These are phyloP conservation scores for Starmerella cellae DNA, from an alignment of 805 yeast species.

Conservation along the genomic window DNA sequence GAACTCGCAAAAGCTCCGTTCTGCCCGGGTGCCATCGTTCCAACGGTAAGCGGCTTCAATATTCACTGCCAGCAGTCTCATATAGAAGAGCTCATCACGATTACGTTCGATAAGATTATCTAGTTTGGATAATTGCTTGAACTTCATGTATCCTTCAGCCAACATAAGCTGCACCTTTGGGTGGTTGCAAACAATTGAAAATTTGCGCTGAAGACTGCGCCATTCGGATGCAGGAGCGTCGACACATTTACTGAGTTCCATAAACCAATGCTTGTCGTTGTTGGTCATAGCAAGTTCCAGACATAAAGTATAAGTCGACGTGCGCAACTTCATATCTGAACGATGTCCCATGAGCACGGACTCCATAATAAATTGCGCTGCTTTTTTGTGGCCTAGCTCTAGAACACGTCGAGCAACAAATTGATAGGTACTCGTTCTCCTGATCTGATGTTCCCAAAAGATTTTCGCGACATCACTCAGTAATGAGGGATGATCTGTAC, in stretches of 20 bases:
- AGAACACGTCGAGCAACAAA: slow-evolving; percentile 21
- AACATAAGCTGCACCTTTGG: not conserved
- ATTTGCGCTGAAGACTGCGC: slow-evolving; percentile 9
- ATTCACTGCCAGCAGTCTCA: slow-evolving; percentile 17
- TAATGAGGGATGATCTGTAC: not conserved
- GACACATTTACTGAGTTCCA: slow-evolving; percentile 5
- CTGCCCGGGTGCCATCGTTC: slow-evolving; percentile 17
- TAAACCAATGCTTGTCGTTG: slow-evolving; percentile 8
- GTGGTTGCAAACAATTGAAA: slow-evolving; percentile 1
- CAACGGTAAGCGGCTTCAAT: slow-evolving; percentile 18
- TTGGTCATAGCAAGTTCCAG: slow-evolving; percentile 10
- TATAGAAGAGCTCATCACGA: not conserved
- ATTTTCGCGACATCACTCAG: slow-evolving; percentile 16
- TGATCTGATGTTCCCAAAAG: slow-evolving; percentile 19
- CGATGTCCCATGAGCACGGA: slow-evolving; percentile 19
- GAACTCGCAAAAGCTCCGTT: slow-evolving; percentile 16
- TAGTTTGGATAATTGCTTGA: slow-evolving; percentile 4
- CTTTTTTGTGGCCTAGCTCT: slow-evolving; percentile 13
- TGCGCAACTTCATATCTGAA: not conserved
- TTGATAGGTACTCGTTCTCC: slow-evolving; percentile 21
- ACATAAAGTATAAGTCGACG: slow-evolving; percentile 6
- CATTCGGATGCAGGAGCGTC: slow-evolving; percentile 2
- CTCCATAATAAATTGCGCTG: slow-evolving; percentile 23
- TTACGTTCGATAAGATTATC: not conserved
- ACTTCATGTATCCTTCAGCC: slow-evolving; percentile 15